Conservation (phyloP, 1,139 yeast genomes). For the Pichia sp. region DNA sequence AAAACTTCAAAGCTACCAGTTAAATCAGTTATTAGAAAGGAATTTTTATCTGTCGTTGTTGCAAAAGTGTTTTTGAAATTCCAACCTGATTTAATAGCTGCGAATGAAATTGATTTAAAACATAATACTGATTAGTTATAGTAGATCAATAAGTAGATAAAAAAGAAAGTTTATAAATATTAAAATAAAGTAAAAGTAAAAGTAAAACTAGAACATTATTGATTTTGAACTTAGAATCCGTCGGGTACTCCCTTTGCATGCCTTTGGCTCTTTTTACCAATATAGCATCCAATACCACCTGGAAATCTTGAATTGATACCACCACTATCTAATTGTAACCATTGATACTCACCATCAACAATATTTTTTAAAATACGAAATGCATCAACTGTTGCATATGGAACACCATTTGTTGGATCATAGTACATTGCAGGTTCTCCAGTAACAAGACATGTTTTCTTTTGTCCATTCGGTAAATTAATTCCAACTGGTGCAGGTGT, state of each 20-base stretch:
- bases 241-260: constrained; percentile 89
- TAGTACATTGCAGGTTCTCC: constrained; percentile 78
- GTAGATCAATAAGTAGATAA: neutral
- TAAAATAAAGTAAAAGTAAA: neutral
- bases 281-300: constrained; percentile 62
- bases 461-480: constrained; percentile 61
- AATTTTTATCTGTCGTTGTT: constrained; percentile 47
- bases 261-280: constrained; percentile 46
- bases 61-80: constrained; percentile 43
- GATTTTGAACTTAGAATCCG: constrained; percentile 43
- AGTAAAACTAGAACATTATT: too few species aligned
- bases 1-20: constrained; percentile 32
- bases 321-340: constrained; percentile 65
- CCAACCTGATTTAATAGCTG: constrained; percentile 53
- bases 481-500: constrained; percentile 74
- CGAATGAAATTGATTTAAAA: constrained; percentile 38
- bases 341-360: constrained; percentile 58
- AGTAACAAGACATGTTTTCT: constrained; percentile 67
- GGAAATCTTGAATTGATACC: constrained; percentile 60
- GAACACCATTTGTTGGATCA: constrained; percentile 82
- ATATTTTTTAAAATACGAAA: constrained; percentile 63
- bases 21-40: constrained; percentile 36
- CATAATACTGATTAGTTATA: constrained; percentile 25
- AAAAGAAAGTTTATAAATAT: neutral
- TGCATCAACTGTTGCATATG: constrained; percentile 77